These are phyloP conservation scores for Isabelozyma rhagii DNA, from an alignment of 805 yeast genomes.

Conservation along the genomic window DNA sequence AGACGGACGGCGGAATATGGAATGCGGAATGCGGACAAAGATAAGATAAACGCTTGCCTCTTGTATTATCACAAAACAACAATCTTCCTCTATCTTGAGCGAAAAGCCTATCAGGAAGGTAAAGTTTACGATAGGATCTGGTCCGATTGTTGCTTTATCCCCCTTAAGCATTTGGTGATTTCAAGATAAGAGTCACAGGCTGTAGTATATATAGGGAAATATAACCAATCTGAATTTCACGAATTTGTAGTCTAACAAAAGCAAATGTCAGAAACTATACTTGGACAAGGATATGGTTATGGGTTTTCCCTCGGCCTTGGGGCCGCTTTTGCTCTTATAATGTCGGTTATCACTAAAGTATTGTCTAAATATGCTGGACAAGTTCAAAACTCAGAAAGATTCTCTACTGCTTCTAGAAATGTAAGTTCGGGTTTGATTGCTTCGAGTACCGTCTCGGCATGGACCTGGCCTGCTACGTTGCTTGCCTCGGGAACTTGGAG, in stretches of 20 bases:
- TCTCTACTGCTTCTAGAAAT: slow-evolving; percentile 43
- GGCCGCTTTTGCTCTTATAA: slow-evolving; percentile 39
- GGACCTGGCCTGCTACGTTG: slow-evolving; percentile 42
- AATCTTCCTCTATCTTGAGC: no score
- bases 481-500: slow-evolving; percentile 33
- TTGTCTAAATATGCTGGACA: slow-evolving; percentile 36
- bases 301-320: slow-evolving; percentile 45
- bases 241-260: background rate
- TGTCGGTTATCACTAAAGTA: slow-evolving; percentile 30
- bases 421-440: slow-evolving; percentile 42
- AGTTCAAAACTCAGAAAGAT: slow-evolving; percentile 40
- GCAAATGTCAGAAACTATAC: background rate
- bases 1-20: background rate
- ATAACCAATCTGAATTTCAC: background rate
- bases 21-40: background rate
- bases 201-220: no score
- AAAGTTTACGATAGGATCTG: no score
- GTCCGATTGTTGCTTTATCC: no score
- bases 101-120: no score
- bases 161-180: background rate
- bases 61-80: no score
- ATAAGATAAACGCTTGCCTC: background rate
- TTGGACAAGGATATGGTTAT: slow-evolving; percentile 29
- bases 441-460: slow-evolving; percentile 43
- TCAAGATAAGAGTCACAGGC: background rate